These are phyloP conservation scores for Laguncularia racemosa DNA, from an alignment of 345 rosid species.

Conservation along the genomic window DNA sequence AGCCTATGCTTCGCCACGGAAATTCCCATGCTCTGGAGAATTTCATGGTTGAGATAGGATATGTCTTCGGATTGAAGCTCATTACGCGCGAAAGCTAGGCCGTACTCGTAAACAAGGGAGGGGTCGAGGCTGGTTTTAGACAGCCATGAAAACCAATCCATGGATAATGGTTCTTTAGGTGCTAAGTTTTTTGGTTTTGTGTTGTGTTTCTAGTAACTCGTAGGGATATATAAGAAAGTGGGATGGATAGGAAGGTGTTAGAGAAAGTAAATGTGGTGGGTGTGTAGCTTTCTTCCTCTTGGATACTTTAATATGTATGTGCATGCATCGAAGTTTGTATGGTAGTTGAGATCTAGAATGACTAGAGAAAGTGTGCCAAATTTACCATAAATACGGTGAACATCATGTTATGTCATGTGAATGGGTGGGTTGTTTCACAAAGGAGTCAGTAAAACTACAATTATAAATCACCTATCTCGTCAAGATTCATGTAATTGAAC, in stretches of 20 bases:
- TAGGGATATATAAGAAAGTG: conserved; percentile 2
- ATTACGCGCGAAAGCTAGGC: conserved; percentile 46
- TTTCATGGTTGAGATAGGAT: conserved; percentile 65
- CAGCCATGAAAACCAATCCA: conserved; percentile 95
- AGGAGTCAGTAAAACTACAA: too few species aligned
- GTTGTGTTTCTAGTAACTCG: not conserved
- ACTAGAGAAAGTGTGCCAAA: conserved; percentile 13
- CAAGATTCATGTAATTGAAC: too few species aligned
- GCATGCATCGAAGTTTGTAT: conserved; percentile 17
- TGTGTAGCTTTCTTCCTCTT: conserved; percentile 9
- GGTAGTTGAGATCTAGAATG: conserved; percentile 37
- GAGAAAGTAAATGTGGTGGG: conserved; percentile 20
- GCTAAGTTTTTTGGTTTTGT: not conserved
- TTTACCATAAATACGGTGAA: not conserved
- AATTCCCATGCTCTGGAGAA: conserved; percentile 73
- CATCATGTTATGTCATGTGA: too few species aligned
- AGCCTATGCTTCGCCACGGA: conserved; percentile 68
- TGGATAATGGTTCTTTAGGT: conserved; percentile 8
- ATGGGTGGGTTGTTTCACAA: too few species aligned
- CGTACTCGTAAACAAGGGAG: conserved; percentile 53
- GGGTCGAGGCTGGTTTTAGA: conserved; percentile 55
- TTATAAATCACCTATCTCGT: too few species aligned
- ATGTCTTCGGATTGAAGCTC: conserved; percentile 66
- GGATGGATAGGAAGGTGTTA: conserved; percentile 15
- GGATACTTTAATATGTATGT: not conserved